Evolutionary conservation across 1,284 basidiomycete species (phyloP).

Genomic region (Ganoderma boninense): DNA sequence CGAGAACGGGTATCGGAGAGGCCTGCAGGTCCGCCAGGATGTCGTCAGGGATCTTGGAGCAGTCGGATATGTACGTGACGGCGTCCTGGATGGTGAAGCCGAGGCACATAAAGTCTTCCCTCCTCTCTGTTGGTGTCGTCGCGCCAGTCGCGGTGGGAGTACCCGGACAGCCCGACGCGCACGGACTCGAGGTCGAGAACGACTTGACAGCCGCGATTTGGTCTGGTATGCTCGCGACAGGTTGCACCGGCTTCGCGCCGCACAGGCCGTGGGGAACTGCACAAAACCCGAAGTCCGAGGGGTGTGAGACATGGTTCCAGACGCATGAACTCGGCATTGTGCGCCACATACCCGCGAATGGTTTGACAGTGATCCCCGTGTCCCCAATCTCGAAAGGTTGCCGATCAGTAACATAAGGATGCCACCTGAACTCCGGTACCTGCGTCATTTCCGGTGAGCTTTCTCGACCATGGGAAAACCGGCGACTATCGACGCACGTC

Average conservation of each 20-base stretch:
- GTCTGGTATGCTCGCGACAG: constrained; percentile 45
- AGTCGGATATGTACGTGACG: constrained; percentile 79
- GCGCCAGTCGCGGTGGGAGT: constrained; percentile 31
- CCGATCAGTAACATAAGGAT: constrained; percentile 69
- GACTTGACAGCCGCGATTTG: constrained; percentile 39
- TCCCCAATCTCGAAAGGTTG: constrained; percentile 70
- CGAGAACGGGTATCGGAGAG: constrained; percentile 53
- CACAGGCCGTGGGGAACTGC: constrained; percentile 15
- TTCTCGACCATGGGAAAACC: constrained; percentile 9
- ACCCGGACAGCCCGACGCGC: constrained; percentile 50
- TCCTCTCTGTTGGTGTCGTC: constrained; percentile 22
- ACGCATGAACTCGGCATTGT: background rate
- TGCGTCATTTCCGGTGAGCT: constrained; percentile 38
- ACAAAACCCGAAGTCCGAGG: constrained; percentile 1
- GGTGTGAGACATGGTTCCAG: constrained; percentile 16
- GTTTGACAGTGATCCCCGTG: constrained; percentile 69
- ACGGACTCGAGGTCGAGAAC: constrained; percentile 47
- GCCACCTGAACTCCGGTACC: constrained; percentile 84
- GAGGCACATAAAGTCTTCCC: constrained; percentile 61
- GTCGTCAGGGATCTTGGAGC: constrained; percentile 75
- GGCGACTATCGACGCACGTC: constrained; percentile 57
- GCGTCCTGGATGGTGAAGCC: constrained; percentile 77
- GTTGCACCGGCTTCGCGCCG: constrained; percentile 11
- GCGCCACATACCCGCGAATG: constrained; percentile 63
- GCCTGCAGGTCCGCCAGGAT: constrained; percentile 63